These are phyloP conservation scores for Arthrobotrys iridis DNA, from an alignment of 2,329 filamentous ascomycete species.

Conservation along the genomic window DNA sequence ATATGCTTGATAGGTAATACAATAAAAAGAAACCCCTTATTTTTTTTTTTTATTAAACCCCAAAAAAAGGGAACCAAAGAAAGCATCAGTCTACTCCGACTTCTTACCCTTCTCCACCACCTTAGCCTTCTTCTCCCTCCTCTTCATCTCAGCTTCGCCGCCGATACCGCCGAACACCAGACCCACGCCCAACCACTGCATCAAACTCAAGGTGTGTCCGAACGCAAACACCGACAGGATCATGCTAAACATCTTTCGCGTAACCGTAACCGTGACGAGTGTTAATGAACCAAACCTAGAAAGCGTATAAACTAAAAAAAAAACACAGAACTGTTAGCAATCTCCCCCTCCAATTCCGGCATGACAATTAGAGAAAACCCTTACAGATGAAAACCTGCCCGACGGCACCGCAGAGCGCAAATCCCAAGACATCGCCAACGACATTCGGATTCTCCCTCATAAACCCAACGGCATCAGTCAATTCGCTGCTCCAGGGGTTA, in stretches of 20 bases:
- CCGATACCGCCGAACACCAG: slow-evolving; percentile 96
- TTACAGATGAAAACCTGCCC: slow-evolving; percentile 95
- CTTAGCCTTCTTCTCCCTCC: slow-evolving; percentile 84
- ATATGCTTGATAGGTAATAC: slow-evolving; percentile 5
- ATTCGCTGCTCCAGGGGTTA: slow-evolving; percentile 83
- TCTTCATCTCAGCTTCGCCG: slow-evolving; percentile 83
- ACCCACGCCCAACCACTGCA: slow-evolving; percentile 92
- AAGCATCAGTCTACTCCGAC: slow-evolving; percentile 32
- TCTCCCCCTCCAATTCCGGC: background rate
- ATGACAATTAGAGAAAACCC: slow-evolving; percentile 57
- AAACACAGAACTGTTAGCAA: background rate
- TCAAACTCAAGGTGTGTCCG: slow-evolving; percentile 83
- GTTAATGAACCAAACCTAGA: slow-evolving; percentile 90
- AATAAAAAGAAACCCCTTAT: background rate
- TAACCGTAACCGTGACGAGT: slow-evolving; percentile 95
- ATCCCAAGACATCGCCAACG: slow-evolving; percentile 86
- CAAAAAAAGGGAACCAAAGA: slow-evolving; percentile 2
- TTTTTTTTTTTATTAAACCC: too few relatives aligned
- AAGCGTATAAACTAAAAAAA: slow-evolving; percentile 78
- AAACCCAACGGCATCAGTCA: slow-evolving; percentile 81
- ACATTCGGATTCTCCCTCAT: slow-evolving; percentile 81
- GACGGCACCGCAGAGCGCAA: slow-evolving; percentile 87
- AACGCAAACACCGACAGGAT: slow-evolving; percentile 94
- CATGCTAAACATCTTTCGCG: slow-evolving; percentile 99
- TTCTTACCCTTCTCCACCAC: slow-evolving; percentile 69